These are phyloP conservation scores for Lipomyces sp. DNA, from an alignment of 805 yeast genomes.

Conservation along the genomic window DNA sequence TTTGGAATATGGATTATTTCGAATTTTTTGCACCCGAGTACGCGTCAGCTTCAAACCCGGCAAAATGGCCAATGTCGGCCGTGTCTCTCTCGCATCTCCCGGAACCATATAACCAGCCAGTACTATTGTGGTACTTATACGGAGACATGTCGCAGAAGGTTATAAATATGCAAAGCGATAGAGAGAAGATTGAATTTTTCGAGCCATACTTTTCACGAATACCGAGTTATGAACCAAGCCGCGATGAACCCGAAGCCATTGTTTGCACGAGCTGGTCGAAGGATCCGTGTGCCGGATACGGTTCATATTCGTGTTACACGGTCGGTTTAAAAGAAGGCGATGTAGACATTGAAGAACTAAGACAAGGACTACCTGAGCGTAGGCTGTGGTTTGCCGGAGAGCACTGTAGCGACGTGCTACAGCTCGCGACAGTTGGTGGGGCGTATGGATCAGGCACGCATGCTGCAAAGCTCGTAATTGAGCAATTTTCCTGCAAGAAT, in stretches of 20 bases:
- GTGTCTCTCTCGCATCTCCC: constrained; percentile 30
- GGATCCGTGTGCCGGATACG: constrained; percentile 44
- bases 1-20: constrained; percentile 43
- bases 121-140: constrained; percentile 39
- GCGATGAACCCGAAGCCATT: constrained; percentile 25
- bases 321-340: constrained; percentile 34
- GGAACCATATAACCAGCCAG: constrained; percentile 33
- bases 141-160: constrained; percentile 38
- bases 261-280: constrained; percentile 42
- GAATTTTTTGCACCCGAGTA: constrained; percentile 38
- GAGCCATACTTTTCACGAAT: constrained; percentile 37
- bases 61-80: constrained; percentile 27
- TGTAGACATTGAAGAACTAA: constrained; percentile 38
- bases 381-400: constrained; percentile 44
- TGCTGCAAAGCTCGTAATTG: constrained; percentile 26
- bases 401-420: constrained; percentile 36
- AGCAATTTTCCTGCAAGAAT: not conserved
- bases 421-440: constrained; percentile 37
- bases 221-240: constrained; percentile 26
- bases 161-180: constrained; percentile 32
- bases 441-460: constrained; percentile 34
- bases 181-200: constrained; percentile 37
- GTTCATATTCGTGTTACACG: constrained; percentile 41
- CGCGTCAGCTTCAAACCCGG: constrained; percentile 14
- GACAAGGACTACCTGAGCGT: constrained; percentile 36